These are phyloP conservation scores for Tylopilus balloui DNA, from an alignment of 768 basidiomycete species.

Conservation along the genomic window DNA sequence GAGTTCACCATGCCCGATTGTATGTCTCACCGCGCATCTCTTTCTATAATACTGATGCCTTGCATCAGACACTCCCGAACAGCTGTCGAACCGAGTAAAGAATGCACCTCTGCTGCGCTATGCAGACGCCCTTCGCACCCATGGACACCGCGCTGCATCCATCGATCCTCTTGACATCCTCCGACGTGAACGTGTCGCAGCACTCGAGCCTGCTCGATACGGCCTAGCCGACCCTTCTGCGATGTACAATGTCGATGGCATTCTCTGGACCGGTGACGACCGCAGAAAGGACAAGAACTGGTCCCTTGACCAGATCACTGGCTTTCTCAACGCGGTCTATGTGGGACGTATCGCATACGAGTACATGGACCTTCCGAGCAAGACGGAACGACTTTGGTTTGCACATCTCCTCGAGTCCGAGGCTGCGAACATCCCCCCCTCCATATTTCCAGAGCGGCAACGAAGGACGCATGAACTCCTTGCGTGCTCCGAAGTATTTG, in stretches of 20 bases:
- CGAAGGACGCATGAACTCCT: conserved; percentile 64
- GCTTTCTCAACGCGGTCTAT: conserved; percentile 69
- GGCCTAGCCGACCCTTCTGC: conserved; percentile 53
- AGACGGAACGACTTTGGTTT: conserved; percentile 87
- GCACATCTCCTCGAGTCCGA: conserved; percentile 72
- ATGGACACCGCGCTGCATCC: conserved; percentile 78
- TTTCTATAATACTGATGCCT: background rate
- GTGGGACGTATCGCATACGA: conserved; percentile 87
- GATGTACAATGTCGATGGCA: conserved; percentile 72
- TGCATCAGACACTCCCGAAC: conserved; percentile 52
- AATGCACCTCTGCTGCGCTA: conserved; percentile 84
- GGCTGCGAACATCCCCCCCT: conserved; percentile 28
- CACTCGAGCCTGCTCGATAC: conserved; percentile 73
- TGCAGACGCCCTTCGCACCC: conserved; percentile 82
- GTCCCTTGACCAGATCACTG: conserved; percentile 65
- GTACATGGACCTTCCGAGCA: conserved; percentile 85
- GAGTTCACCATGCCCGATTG: conserved; percentile 69
- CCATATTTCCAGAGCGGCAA: conserved; percentile 37
- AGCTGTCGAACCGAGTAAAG: conserved; percentile 59
- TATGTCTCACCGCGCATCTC: conserved; percentile 33
- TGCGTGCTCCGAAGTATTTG: conserved; percentile 73
- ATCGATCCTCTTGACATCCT: conserved; percentile 89
- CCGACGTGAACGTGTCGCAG: conserved; percentile 74
- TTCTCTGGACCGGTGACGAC: conserved; percentile 58
- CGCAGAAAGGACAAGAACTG: conserved; percentile 42